Conservation (phyloP, 306 rosid genomes). For the Cajanus cajan region DNA sequence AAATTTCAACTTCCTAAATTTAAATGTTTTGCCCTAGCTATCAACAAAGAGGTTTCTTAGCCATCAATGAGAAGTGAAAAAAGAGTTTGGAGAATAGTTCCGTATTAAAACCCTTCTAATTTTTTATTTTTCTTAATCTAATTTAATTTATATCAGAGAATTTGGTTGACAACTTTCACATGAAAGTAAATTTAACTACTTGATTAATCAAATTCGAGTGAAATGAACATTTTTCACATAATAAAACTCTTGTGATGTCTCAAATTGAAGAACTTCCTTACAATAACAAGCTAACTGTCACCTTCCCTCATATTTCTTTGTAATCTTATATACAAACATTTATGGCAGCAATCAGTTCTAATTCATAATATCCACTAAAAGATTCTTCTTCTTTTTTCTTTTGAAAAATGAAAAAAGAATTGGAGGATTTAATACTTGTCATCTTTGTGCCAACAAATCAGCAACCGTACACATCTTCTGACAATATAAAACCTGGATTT, state of each 20-base stretch:
- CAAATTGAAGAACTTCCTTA: not conserved
- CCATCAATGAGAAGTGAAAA: not conserved
- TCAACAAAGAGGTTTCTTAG: not conserved
- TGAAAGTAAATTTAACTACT: not conserved
- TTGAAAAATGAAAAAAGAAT: no score
- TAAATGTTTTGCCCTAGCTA: not conserved
- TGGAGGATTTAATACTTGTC: no score
- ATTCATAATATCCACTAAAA: no score
- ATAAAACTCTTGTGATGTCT: not conserved
- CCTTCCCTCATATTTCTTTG: not conserved
- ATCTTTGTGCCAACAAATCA: constrained; percentile 40
- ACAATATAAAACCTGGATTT: constrained; percentile 47
- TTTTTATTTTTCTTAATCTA: no score
- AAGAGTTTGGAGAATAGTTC: no score
- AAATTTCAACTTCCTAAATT: not conserved
- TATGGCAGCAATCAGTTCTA: no score
- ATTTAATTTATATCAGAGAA: no score
- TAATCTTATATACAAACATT: not conserved
- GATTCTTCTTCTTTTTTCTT: no score
- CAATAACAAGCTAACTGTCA: not conserved
- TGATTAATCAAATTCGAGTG: not conserved
- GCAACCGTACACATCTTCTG: constrained; percentile 38
- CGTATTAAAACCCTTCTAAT: not conserved
- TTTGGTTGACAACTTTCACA: no score
- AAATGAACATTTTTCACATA: not conserved